Evolutionary conservation across 2,329 filamentous ascomycete species (phyloP).

Genomic region (Clonostachys solani): DNA sequence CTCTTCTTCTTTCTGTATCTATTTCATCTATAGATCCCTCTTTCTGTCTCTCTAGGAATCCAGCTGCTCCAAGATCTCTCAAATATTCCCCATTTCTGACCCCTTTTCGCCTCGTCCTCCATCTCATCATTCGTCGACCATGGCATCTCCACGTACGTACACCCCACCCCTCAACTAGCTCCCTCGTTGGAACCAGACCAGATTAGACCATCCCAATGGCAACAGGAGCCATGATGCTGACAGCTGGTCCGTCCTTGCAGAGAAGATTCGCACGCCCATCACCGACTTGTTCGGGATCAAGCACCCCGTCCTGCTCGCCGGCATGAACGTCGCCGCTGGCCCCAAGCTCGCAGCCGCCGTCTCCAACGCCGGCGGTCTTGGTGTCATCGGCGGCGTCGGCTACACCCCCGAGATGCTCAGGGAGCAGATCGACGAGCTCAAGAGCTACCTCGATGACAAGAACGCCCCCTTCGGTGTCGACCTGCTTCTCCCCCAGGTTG

Average conservation of each 20-base stretch:
- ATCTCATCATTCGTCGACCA: background rate
- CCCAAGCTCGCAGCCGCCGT: slow-evolving; percentile 95
- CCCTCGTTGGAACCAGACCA: background rate
- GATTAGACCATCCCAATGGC: background rate
- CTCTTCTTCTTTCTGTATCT: slow-evolving; percentile 3
- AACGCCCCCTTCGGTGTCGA: slow-evolving; percentile 95
- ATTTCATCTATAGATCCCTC: slow-evolving; percentile 1
- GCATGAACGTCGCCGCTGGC: slow-evolving; percentile 98
- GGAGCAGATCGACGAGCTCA: slow-evolving; percentile 93
- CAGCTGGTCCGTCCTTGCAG: slow-evolving; percentile 10
- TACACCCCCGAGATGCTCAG: slow-evolving; percentile 97
- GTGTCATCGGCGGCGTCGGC: slow-evolving; percentile 91
- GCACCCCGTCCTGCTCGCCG: slow-evolving; percentile 90
- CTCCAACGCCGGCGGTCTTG: slow-evolving; percentile 92
- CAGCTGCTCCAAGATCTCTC: background rate
- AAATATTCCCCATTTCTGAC: background rate
- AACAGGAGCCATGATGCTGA: background rate
- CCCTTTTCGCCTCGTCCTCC: background rate
- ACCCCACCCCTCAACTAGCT: background rate
- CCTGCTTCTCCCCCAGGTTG: slow-evolving; percentile 88
- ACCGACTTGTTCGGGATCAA: slow-evolving; percentile 98
- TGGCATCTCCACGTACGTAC: slow-evolving; percentile 11
- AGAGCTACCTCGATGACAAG: slow-evolving; percentile 83
- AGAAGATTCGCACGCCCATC: slow-evolving; percentile 75
- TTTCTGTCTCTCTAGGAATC: background rate